Evolutionary conservation across 805 yeast species (phyloP).

Genomic region (Lachancea meyersii): DNA sequence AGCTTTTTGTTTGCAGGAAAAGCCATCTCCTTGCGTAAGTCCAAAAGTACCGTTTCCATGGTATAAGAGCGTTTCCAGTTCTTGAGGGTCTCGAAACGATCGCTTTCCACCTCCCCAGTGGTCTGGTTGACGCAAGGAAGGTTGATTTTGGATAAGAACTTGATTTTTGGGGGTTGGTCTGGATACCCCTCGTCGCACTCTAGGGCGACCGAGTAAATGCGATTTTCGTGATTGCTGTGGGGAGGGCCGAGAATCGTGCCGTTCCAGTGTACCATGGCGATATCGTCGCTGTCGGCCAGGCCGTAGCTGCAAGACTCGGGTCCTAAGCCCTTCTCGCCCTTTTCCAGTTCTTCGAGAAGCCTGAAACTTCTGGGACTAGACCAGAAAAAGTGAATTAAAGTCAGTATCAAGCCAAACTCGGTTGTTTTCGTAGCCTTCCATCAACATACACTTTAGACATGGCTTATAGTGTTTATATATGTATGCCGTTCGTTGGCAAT

Average conservation of each 20-base stretch:
- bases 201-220: conserved; percentile 79
- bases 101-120: conserved; percentile 49
- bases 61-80: conserved; percentile 88
- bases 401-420: neutral
- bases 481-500: neutral
- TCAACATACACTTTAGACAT: conserved; percentile 9
- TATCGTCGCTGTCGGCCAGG: conserved; percentile 81
- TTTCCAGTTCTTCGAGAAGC: conserved; percentile 90
- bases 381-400: neutral
- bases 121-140: conserved; percentile 78
- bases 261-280: conserved; percentile 92
- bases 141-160: conserved; percentile 77
- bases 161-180: conserved; percentile 77
- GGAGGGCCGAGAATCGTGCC: conserved; percentile 99
- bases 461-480: neutral
- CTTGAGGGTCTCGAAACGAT: conserved; percentile 59
- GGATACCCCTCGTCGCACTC: conserved; percentile 85
- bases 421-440: too few relatives aligned
- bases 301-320: conserved; percentile 97
- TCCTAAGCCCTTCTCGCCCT: conserved; percentile 96
- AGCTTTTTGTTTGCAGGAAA: conserved; percentile 72
- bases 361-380: conserved; percentile 81
- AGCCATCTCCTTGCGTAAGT: conserved; percentile 88
- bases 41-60: conserved; percentile 88
- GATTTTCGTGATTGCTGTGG: conserved; percentile 80